Conservation (phyloP, 371 early-diverging fungal genomes). For the Mortierella sp. region DNA sequence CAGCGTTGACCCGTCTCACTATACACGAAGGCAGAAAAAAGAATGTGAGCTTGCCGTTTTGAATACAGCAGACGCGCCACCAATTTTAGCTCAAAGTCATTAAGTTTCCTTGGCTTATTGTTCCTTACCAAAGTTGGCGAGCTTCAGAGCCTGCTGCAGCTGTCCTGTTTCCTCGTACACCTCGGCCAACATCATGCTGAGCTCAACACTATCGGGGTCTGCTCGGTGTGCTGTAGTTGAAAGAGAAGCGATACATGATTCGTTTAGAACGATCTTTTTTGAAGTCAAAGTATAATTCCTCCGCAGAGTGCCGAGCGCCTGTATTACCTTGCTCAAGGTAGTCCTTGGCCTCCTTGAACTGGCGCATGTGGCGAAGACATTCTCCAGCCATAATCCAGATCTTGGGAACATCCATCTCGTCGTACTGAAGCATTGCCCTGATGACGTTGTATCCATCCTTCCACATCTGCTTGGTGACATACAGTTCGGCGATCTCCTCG, state of each 20-base stretch:
- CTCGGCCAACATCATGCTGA: slow-evolving; percentile 83
- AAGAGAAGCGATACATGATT: not conserved
- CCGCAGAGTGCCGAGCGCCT: not conserved
- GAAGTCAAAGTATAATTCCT: not conserved
- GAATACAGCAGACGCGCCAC: not conserved
- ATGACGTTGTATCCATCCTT: slow-evolving; percentile 77
- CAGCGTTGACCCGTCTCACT: slow-evolving; percentile 46
- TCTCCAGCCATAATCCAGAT: slow-evolving; percentile 63
- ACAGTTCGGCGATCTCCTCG: slow-evolving; percentile 87
- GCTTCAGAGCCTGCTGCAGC: slow-evolving; percentile 75
- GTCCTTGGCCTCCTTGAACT: slow-evolving; percentile 51
- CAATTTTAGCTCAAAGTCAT: not conserved
- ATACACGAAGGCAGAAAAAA: not conserved
- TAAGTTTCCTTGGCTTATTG: not conserved
- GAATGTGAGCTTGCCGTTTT: not conserved
- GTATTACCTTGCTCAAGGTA: slow-evolving; percentile 35
- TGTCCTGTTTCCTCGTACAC: slow-evolving; percentile 90
- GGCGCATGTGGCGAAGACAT: slow-evolving; percentile 52
- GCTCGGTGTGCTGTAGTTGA: slow-evolving; percentile 61
- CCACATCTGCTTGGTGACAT: slow-evolving; percentile 76
- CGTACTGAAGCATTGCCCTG: slow-evolving; percentile 67
- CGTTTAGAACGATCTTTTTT: not conserved
- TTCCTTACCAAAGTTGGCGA: slow-evolving; percentile 69
- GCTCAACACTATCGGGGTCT: slow-evolving; percentile 78
- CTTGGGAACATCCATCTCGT: slow-evolving; percentile 65